Percentiles rank a stretch among this genome's conserved stretches.
Conservation (phyloP, 2,329 filamentous ascomycete genomes). For the Alternaria ethzedia region DNA sequence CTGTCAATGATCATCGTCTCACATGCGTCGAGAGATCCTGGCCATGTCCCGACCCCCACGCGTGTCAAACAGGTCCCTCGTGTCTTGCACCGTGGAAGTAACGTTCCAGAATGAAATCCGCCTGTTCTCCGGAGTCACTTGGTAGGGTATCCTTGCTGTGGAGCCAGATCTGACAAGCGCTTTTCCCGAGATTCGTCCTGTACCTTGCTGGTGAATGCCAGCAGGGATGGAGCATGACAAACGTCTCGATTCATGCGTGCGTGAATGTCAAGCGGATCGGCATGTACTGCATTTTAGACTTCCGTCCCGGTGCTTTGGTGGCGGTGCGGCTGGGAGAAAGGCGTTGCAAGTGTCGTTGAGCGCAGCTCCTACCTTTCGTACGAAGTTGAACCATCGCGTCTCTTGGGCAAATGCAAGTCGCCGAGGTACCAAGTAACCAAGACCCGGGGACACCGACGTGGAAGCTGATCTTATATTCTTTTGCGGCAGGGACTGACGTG, state of each 20-base stretch:
- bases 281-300: neutral
- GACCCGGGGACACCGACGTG: neutral
- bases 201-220: neutral
- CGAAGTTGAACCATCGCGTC: neutral
- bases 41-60: neutral
- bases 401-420: neutral
- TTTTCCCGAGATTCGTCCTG: neutral
- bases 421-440: neutral
- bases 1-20: neutral
- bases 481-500: neutral
- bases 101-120: conserved; percentile 2
- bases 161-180: neutral
- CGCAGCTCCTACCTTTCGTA: too few species aligned
- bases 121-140: neutral
- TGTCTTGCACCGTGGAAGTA: neutral
- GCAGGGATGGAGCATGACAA: conserved; percentile 3
- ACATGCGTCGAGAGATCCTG: neutral
- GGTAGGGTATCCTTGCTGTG: neutral
- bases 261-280: neutral
- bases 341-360: neutral
- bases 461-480: neutral
- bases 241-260: neutral
- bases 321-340: conserved; percentile 1
- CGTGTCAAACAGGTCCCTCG: neutral
- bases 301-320: conserved; percentile 2